phyloP scores from a whole-genome alignment of 1,284 basidiomycete species.

The Ceratobasidium papillatum region DNA sequence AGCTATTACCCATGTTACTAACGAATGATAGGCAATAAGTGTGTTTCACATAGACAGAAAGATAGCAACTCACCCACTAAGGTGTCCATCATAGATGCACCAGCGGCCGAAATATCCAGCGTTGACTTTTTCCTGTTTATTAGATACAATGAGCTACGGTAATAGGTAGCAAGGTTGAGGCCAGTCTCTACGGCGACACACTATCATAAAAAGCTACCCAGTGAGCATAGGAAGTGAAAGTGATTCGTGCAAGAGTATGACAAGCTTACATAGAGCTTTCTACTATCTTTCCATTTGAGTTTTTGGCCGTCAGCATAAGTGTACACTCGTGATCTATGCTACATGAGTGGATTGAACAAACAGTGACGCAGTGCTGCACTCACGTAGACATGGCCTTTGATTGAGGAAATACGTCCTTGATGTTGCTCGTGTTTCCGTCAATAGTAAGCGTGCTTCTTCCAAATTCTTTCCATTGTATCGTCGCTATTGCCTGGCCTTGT shows the following conservation, averaged over 20 bases:
- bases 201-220: neutral
- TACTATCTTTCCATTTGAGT: conserved; percentile 26
- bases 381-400: neutral
- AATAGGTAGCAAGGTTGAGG: conserved; percentile 17
- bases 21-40: neutral
- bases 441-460: conserved; percentile 8
- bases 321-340: conserved; percentile 2
- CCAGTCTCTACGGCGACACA: conserved; percentile 20
- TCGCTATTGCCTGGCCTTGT: neutral
- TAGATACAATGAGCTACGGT: neutral
- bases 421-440: neutral
- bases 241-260: neutral
- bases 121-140: conserved; percentile 6
- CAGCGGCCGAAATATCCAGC: neutral
- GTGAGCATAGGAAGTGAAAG: no score
- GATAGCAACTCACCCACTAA: neutral
- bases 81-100: neutral
- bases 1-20: conserved; percentile 25
- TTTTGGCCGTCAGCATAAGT: neutral
- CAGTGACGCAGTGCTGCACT: neutral
- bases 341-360: neutral
- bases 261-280: neutral
- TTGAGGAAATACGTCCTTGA: conserved; percentile 13
- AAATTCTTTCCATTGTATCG: conserved; percentile 20
- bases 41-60: neutral